Base-by-base conservation (phyloP, 805 yeast genomes). In the Suhomyces vadensis region DNA sequence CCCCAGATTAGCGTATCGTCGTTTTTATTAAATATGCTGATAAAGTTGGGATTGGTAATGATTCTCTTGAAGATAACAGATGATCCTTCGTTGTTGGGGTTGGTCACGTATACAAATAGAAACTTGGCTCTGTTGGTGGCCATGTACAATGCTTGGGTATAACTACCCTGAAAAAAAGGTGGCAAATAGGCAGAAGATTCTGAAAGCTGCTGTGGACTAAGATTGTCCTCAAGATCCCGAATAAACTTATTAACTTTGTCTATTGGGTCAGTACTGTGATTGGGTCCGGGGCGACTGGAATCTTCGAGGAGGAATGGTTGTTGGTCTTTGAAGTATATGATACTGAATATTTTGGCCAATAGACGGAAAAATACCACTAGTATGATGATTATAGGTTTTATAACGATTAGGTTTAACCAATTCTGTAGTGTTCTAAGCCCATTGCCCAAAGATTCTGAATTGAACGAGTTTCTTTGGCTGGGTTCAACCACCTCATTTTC, bases 1-100 rank as follows among this genome's bases (percentile, higher is more conserved):
- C 91, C 95, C 98, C 98, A 92, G 1, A 87, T 64, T 3, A 87
- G 51, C 2, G 83, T 60, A 36, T 86, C 75, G 37, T 74, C 75
- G 74, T 69, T 27, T n/a, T 50, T 46, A 13, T 57, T 43, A 37
- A 68, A 69, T 2, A 67, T 42, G 4, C 69, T 61, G 10, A 78
- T 65, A 42, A 87, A 79, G 20, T 60, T 63, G 2, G 71, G 74
- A 46, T 78, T 71, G 35, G 81, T 65, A 37, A 89, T 60, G 2
- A 88, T 74, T 8, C 74, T 73, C 10, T 73, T 62, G 39, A 83
- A 76, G 49, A 85, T 81, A 3, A 61, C 61, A 24, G 68, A 61
- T 0, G 83, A 71, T 41, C 81, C 80, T 46, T 86, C 90, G 58
- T 87, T 83, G 44, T 82, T 78, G 16, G 82, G 81, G 56, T 87